phyloP scores from a whole-genome alignment of 2,329 filamentous ascomycete genomes.

The Fusarium xyrophilum region DNA sequence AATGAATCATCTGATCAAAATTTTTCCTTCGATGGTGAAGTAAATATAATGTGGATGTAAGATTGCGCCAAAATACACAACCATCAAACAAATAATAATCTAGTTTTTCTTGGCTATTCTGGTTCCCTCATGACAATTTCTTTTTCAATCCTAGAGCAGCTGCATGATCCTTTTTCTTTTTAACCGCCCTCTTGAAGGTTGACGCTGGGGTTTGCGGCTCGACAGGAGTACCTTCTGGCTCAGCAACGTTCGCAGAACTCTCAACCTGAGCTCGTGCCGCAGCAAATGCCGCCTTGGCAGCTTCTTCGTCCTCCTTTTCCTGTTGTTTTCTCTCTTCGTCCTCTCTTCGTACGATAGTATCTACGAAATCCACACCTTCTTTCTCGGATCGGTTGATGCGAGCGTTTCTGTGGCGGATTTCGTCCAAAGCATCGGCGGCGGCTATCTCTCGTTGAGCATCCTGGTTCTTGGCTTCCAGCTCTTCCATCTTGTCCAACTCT shows the following conservation, averaged over 20 bases:
- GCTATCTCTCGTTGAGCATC: conserved; percentile 97
- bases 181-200: conserved; percentile 74
- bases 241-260: conserved; percentile 56
- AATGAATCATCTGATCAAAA: not conserved
- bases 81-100: not conserved
- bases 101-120: accelerated
- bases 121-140: conserved; percentile 59
- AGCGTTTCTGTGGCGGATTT: conserved; percentile 91
- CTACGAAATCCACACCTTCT: conserved; percentile 68
- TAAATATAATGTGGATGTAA: no score
- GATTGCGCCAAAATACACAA: not conserved
- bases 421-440: conserved; percentile 92
- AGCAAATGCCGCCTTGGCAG: conserved; percentile 79
- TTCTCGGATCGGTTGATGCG: conserved; percentile 78
- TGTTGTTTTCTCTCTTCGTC: conserved; percentile 69
- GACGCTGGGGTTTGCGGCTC: conserved; percentile 41
- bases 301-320: conserved; percentile 84
- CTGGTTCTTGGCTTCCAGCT: conserved; percentile 89
- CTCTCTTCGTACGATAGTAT: conserved; percentile 59
- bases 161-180: conserved; percentile 85
- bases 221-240: conserved; percentile 38
- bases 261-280: conserved; percentile 63
- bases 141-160: conserved; percentile 86
- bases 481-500: conserved; percentile 91
- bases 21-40: not conserved